Base-by-base conservation (phyloP, 2,329 filamentous ascomycete species). In the Arthrobotrys sinensis region DNA sequence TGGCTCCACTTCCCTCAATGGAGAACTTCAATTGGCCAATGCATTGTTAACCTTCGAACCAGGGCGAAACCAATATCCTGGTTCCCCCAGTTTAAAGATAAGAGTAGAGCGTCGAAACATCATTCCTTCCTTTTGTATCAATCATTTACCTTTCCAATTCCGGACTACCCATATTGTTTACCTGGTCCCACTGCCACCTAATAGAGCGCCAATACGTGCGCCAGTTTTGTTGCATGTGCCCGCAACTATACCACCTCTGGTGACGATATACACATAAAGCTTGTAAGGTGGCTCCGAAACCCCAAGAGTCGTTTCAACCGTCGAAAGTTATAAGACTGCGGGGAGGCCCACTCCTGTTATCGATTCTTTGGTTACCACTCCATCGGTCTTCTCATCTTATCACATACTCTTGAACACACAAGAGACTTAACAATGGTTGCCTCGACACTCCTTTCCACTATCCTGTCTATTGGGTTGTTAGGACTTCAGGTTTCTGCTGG, bases 61-160 rank as follows among this genome's bases (percentile, higher is more conserved):
- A 43, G 55, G 69, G 60, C 28, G 50, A 66, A 28, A 38, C 57
- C 8, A 10, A 11, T 24, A 72, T 48, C 48, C 69, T 16, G 60
- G 60, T 60, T 53, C 60, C 38, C 28, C 38, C 55, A 63, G 57
- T 60, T 71, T 62, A 43, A 62, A 70, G 57, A 73, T 73, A 66
- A 32, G 14, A 53, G 36, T 43, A 16, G 46, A 21, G 52, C 48
- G n/a, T 46, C 16, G 34, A 48, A 16, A 36, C 14, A 28, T 66
- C 12, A 66, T 65, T 73, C 69, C 69, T 73, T 73, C 69, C 69
- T 46, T 66, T 73, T 73, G 32, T 66, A 66, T 60, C 69, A 50
- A 34, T 21, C 60, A 34, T 60, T 48, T 34, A 52, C 60, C 32
- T 66, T 66, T 73, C 57, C 55, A 34, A 40, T 62, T 77, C 28